Evolutionary conservation across 2,329 filamentous ascomycete species (phyloP), one percentile per base, ranked within the genome.

Genomic region (Hypoxylon sp.): DNA sequence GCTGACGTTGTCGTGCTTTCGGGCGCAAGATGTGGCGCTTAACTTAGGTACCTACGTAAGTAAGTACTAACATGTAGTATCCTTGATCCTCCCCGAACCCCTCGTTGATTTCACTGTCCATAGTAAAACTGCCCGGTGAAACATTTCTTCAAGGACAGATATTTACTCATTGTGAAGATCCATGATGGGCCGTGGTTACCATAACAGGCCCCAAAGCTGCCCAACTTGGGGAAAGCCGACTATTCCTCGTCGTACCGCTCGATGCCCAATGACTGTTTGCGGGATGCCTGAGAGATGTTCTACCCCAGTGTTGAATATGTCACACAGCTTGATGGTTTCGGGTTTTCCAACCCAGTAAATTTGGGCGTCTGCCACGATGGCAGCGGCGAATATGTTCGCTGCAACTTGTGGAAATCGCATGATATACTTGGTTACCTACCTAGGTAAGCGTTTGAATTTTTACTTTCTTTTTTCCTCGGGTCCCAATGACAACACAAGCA

Each of bases 321-420:
- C 59, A 33, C 63, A 50, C 22, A 54, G 44, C 22, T 57, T 56
- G 29, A 63, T 50, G 10, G 53, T 24, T 11, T 50, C 33, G 24
- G 54, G 62, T 11, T 65, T 66, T 5, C 58, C 58, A 54, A 63
- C 48, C 50, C 50, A 31, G 42, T 50, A 62, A 31, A 63, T 53
- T 19, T 58, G 46, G 6, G 56, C 39, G 13, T 19, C 52, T 14
- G 47, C 29, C 10, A 48, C 50, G 19, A 19, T n/a, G 5, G 19
- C 44, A 10, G 31, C 56, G 31, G 63, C 48, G 10, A 59, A 9
- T 22, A 44, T 31, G 19, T 22, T 22, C 11, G 44, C 22, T 50
- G 44, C 50, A 33, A 22, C 8, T 54, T 19, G 24, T 19, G 8
- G 17, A 44, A 10, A 19, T 19, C 39, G 17, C 39, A 17, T 14